These are phyloP conservation scores for Barbarea vulgaris DNA, from an alignment of 345 rosid species.

Conservation along the genomic window DNA sequence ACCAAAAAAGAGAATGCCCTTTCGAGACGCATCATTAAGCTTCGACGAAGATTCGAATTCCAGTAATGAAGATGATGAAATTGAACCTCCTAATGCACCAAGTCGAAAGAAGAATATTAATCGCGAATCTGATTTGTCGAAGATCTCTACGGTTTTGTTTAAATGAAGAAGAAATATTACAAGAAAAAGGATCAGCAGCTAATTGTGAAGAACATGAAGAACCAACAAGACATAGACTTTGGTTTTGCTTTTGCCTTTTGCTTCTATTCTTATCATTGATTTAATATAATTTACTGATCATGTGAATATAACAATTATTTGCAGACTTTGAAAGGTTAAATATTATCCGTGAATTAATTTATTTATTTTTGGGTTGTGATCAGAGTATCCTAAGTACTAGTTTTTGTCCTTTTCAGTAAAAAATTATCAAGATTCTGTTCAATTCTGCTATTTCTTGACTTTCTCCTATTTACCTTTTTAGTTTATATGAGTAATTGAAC, in stretches of 20 bases:
- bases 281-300: conserved; percentile 27
- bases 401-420: conserved; percentile 20
- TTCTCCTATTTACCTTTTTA: neutral
- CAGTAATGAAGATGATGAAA: conserved; percentile 20
- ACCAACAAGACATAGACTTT: conserved; percentile 25
- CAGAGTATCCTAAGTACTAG: conserved; percentile 37
- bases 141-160: conserved; percentile 36
- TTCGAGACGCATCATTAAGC: conserved; percentile 8
- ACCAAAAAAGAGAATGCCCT: conserved; percentile 27
- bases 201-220: conserved; percentile 26
- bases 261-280: conserved; percentile 24
- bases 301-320: conserved; percentile 41
- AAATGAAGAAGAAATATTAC: conserved; percentile 16
- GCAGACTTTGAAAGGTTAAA: neutral
- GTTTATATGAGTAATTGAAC: neutral
- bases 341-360: neutral
- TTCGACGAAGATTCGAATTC: neutral
- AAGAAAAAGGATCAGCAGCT: neutral
- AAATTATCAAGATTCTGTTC: neutral
- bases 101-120: conserved; percentile 2
- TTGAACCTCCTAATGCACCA: conserved; percentile 40
- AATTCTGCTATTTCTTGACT: neutral
- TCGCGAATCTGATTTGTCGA: conserved; percentile 23
- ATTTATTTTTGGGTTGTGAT: conserved; percentile 14
- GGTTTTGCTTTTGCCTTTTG: conserved; percentile 1